Percentiles rank a stretch among this genome's conserved stretches.
These are phyloP conservation scores for Mycena vulgaris DNA, from an alignment of 768 basidiomycete species.

Conservation along the genomic window DNA sequence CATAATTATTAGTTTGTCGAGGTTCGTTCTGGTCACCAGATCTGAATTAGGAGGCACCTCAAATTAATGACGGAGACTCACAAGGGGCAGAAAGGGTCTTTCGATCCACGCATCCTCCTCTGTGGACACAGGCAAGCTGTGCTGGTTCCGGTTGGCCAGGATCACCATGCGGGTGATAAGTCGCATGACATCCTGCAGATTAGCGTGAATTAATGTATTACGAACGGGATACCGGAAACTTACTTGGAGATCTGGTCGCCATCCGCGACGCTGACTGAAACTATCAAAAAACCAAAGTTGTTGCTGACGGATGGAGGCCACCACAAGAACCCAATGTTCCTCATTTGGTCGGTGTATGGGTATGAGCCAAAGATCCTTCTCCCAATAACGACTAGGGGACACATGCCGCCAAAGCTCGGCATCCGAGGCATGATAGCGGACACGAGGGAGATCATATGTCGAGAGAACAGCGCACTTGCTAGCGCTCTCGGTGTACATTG, in stretches of 20 bases:
- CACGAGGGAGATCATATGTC: constrained; percentile 39
- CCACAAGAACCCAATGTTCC: constrained; percentile 53
- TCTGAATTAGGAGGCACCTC: no score
- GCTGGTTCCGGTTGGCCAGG: no score
- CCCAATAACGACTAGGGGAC: constrained; percentile 45
- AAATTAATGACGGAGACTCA: no score
- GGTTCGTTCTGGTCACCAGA: no score
- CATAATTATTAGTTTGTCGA: no score
- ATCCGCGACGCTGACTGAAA: constrained; percentile 31
- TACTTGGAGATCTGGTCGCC: constrained; percentile 31
- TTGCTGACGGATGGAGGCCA: constrained; percentile 23
- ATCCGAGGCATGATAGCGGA: constrained; percentile 37
- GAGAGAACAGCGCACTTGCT: constrained; percentile 32
- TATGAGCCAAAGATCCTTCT: constrained; percentile 52
- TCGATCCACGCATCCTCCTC: no score
- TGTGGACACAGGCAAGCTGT: no score
- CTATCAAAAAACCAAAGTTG: constrained; percentile 53
- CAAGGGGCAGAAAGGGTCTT: no score
- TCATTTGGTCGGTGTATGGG: constrained; percentile 49
- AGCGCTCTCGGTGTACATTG: not conserved
- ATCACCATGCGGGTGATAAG: no score
- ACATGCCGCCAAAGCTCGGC: constrained; percentile 41
- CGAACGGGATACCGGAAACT: no score
- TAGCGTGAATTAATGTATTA: no score
- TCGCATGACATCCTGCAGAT: no score